Conservation (phyloP, 345 rosid species). For the Murraya koenigii region DNA sequence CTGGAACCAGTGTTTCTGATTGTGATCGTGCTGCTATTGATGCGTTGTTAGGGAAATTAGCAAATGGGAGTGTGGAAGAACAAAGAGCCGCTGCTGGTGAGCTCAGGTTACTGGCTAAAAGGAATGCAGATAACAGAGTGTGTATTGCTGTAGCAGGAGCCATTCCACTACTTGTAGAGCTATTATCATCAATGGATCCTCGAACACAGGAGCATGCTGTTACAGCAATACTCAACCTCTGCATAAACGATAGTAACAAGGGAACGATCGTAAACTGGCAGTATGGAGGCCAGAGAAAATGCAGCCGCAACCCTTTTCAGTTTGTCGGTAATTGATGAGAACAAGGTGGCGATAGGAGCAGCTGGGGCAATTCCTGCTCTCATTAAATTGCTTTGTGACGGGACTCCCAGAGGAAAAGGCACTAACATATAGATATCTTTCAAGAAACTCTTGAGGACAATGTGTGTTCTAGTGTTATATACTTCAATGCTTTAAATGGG, state of each 20-base stretch:
- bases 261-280: slow-evolving; percentile 88
- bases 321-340: slow-evolving; percentile 91
- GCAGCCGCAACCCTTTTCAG: slow-evolving; percentile 98
- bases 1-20: slow-evolving; percentile 62
- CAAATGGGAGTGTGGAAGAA: slow-evolving; percentile 59
- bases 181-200: slow-evolving; percentile 71
- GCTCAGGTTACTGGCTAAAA: slow-evolving; percentile 86
- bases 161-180: slow-evolving; percentile 85
- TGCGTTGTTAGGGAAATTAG: slow-evolving; percentile 61
- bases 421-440: background rate
- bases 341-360: slow-evolving; percentile 92
- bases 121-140: slow-evolving; percentile 91
- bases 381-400: slow-evolving; percentile 75
- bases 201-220: slow-evolving; percentile 97
- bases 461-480: background rate
- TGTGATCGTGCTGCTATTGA: slow-evolving; percentile 76
- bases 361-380: slow-evolving; percentile 97
- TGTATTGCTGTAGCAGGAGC: slow-evolving; percentile 96
- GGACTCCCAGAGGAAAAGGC: slow-evolving; percentile 72
- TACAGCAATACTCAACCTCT: slow-evolving; percentile 94
- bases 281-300: slow-evolving; percentile 99
- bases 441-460: background rate
- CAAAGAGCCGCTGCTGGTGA: slow-evolving; percentile 98
- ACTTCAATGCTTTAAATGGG: background rate
- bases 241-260: slow-evolving; percentile 88